These are phyloP conservation scores for Penicillium glabrum DNA, from an alignment of 2,329 filamentous ascomycete species.

Conservation along the genomic window DNA sequence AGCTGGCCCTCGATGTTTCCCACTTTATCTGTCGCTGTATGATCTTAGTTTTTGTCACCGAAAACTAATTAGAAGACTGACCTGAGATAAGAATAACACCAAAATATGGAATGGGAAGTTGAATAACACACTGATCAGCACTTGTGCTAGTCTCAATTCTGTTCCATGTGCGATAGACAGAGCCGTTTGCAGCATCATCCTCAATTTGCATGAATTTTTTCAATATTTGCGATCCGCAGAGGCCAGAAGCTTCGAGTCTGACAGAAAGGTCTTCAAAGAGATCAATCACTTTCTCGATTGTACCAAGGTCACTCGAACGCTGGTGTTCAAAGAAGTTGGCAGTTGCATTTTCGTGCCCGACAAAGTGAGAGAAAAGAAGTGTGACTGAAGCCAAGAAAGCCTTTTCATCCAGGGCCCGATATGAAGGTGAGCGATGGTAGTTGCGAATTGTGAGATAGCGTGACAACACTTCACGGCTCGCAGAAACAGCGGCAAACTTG, in stretches of 20 bases:
- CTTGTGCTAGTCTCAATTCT: background rate
- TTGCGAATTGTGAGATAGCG: conserved; percentile 16
- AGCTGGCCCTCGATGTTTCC: background rate
- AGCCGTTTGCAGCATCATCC: conserved; percentile 12
- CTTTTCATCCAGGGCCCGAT: conserved; percentile 21
- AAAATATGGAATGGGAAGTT: conserved; percentile 12
- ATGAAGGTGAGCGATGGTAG: conserved; percentile 16
- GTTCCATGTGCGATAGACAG: background rate
- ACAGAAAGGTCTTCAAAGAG: conserved; percentile 5
- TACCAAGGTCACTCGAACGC: conserved; percentile 3
- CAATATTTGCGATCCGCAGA: background rate
- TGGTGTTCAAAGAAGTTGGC: conserved; percentile 12
- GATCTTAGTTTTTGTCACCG: background rate
- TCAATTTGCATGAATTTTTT: conserved; percentile 7
- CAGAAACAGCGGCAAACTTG: conserved; percentile 12
- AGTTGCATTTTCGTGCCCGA: conserved; percentile 7
- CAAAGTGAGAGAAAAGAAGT: conserved; percentile 21
- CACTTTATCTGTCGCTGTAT: background rate
- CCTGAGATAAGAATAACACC: conserved; percentile 4
- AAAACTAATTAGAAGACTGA: background rate
- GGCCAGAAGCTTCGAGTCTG: background rate
- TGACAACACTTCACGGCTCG: conserved; percentile 20
- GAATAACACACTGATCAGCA: background rate
- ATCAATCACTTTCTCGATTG: conserved; percentile 5
- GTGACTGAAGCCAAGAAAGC: conserved; percentile 11